phyloP scores from a whole-genome alignment of 2,329 filamentous ascomycete species.

The Pyrenophora seminiperda region DNA sequence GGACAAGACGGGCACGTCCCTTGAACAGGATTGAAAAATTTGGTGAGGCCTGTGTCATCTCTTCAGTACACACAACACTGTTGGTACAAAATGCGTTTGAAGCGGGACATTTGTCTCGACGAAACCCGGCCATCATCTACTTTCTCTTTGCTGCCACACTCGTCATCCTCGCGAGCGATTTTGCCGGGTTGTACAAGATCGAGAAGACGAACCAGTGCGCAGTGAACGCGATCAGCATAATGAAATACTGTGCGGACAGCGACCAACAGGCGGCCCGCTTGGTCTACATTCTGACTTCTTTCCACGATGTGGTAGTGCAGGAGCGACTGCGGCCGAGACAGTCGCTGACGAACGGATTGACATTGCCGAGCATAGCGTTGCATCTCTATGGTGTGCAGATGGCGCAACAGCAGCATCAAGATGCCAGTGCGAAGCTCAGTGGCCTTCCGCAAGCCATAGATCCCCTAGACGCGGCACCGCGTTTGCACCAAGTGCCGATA shows the following conservation, averaged over 20 bases:
- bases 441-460: conserved; percentile 18
- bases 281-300: conserved; percentile 46
- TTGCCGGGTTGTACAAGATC: conserved; percentile 44
- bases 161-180: conserved; percentile 49
- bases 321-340: conserved; percentile 39
- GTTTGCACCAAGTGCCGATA: conserved; percentile 42
- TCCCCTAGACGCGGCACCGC: conserved; percentile 23
- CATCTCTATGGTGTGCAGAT: conserved; percentile 39
- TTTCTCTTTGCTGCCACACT: conserved; percentile 51
- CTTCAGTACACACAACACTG: conserved; percentile 49
- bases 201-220: conserved; percentile 46
- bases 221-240: conserved; percentile 46
- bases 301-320: conserved; percentile 46
- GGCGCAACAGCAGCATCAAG: conserved; percentile 18
- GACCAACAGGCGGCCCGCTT: conserved; percentile 49
- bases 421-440: not conserved
- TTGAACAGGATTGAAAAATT: conserved; percentile 55
- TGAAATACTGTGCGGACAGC: conserved; percentile 49
- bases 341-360: conserved; percentile 27
- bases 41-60: conserved; percentile 51
- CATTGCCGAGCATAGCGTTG: conserved; percentile 41
- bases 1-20: conserved; percentile 32
- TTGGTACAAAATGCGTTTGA: conserved; percentile 50
- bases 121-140: conserved; percentile 50
- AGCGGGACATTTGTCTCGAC: conserved; percentile 47